These are phyloP conservation scores for Lathyrus aphaca DNA, from an alignment of 306 rosid species.

Conservation along the genomic window DNA sequence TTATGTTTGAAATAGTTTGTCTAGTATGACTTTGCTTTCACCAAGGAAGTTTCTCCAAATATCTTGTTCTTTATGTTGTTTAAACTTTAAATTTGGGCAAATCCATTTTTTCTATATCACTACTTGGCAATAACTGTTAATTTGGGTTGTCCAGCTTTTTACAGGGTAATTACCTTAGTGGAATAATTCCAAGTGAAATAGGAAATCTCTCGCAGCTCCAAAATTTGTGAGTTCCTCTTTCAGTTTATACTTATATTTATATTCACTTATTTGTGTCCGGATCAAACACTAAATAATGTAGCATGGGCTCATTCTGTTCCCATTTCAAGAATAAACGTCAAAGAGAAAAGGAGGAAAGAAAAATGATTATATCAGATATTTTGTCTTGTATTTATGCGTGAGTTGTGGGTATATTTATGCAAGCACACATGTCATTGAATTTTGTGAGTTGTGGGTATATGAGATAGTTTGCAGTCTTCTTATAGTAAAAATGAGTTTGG, in stretches of 20 bases:
- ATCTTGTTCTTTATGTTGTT: constrained; percentile 28
- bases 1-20: constrained; percentile 22
- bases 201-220: constrained; percentile 80
- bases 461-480: not conserved
- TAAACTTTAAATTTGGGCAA: constrained; percentile 21
- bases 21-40: constrained; percentile 1
- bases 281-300: constrained; percentile 18
- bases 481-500: constrained; percentile 5
- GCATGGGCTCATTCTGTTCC: constrained; percentile 28
- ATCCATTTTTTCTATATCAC: constrained; percentile 30
- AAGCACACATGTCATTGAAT: constrained; percentile 4
- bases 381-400: constrained; percentile 6
- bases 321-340: constrained; percentile 26
- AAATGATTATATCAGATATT: constrained; percentile 18
- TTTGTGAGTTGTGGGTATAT: not conserved
- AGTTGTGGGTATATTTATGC: constrained; percentile 16
- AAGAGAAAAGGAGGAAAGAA: constrained; percentile 7
- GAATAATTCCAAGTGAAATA: constrained; percentile 76
- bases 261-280: constrained; percentile 27
- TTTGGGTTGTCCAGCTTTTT: constrained; percentile 66
- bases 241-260: constrained; percentile 36
- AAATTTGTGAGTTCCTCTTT: constrained; percentile 64
- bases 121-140: constrained; percentile 34
- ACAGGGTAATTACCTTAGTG: constrained; percentile 97
- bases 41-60: constrained; percentile 19